phyloP scores from a whole-genome alignment of 768 basidiomycete genomes.

The Pleurotus tuber-regium region DNA sequence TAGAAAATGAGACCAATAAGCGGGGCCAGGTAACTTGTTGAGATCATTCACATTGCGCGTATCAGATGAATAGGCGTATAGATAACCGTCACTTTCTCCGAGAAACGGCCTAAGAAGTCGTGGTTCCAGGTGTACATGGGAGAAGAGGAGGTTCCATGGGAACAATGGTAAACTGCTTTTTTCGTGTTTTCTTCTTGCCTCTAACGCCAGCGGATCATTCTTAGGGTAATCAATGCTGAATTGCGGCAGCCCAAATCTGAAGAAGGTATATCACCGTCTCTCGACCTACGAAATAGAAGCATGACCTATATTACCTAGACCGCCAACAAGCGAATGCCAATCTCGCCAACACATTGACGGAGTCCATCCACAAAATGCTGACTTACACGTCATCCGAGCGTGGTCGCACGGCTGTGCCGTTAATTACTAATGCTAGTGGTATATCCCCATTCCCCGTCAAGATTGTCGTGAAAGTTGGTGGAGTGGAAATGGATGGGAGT shows the following conservation, averaged over 20 bases:
- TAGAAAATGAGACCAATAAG: slow-evolving; percentile 62
- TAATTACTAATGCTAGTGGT: slow-evolving; percentile 71
- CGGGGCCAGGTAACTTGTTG: slow-evolving; percentile 58
- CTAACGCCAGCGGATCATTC: background rate
- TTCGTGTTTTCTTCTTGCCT: background rate
- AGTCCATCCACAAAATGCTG: slow-evolving; percentile 69
- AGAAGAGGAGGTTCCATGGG: slow-evolving; percentile 87
- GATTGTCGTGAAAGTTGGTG: slow-evolving; percentile 66
- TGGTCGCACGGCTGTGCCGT: slow-evolving; percentile 72
- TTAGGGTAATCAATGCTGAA: slow-evolving; percentile 79
- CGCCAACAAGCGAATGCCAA: slow-evolving; percentile 52
- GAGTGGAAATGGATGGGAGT: slow-evolving; percentile 51
- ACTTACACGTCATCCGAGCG: slow-evolving; percentile 76
- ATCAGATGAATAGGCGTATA: slow-evolving; percentile 19
- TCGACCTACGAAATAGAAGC: too few relatives aligned
- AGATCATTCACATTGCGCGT: too few relatives aligned
- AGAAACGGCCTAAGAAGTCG: slow-evolving; percentile 72
- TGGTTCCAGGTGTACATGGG: slow-evolving; percentile 73
- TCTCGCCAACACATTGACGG: slow-evolving; percentile 61
- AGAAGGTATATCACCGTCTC: slow-evolving; percentile 37
- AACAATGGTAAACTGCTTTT: slow-evolving; percentile 60
- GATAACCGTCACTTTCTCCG: slow-evolving; percentile 76
- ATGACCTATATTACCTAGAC: slow-evolving; percentile 23
- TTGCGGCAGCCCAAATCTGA: slow-evolving; percentile 69
- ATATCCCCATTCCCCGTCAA: slow-evolving; percentile 83